These are phyloP conservation scores for Phytophthora litchii DNA, from an alignment of 352 stramenopile species.

Conservation along the genomic window DNA sequence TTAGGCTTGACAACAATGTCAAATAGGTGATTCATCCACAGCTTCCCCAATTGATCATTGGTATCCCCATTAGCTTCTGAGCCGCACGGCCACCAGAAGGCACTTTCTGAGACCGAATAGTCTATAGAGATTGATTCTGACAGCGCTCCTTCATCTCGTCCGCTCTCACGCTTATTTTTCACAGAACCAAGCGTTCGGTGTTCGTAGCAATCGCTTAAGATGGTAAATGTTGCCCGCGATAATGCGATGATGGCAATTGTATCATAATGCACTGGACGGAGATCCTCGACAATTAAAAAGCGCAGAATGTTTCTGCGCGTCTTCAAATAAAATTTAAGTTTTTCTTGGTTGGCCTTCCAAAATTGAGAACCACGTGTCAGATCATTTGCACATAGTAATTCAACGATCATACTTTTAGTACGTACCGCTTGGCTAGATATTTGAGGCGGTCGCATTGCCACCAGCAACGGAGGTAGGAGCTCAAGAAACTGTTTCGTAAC, in stretches of 20 bases:
- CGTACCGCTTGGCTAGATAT: constrained; percentile 45
- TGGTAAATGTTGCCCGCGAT: constrained; percentile 66
- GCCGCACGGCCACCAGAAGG: constrained; percentile 84
- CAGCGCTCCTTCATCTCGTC: constrained; percentile 70
- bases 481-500: constrained; percentile 86
- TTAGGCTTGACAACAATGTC: constrained; percentile 66
- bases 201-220: constrained; percentile 84
- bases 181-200: constrained; percentile 40
- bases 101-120: constrained; percentile 74
- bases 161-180: constrained; percentile 19
- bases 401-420: constrained; percentile 1
- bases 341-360: constrained; percentile 47
- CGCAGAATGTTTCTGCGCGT: constrained; percentile 54
- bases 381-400: background rate
- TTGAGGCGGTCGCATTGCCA: constrained; percentile 71
- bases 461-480: constrained; percentile 65
- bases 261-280: constrained; percentile 57
- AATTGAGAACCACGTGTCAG: constrained; percentile 6
- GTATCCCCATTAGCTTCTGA: constrained; percentile 10
- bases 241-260: constrained; percentile 51
- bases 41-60: constrained; percentile 36
- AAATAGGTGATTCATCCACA: constrained; percentile 83
- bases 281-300: constrained; percentile 61
- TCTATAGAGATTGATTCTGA: constrained; percentile 76
- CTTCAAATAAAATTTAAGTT: constrained; percentile 68